phyloP scores from a whole-genome alignment of 2,329 filamentous ascomycete genomes.

The Annulohypoxylon truncatum region DNA sequence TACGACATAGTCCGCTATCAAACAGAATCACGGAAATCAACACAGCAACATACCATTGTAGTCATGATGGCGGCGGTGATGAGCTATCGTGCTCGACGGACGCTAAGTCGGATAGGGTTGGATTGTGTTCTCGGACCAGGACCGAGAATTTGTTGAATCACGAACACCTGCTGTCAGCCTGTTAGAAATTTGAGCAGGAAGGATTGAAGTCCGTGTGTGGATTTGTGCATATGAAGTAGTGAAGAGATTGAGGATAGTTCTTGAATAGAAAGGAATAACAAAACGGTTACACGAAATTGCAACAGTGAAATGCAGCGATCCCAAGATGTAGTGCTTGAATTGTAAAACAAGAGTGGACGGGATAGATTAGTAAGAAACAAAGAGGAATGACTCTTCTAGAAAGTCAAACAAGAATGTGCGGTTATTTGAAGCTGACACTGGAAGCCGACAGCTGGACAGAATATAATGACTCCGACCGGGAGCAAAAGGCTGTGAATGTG shows the following conservation, averaged over 20 bases:
- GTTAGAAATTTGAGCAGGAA: not conserved
- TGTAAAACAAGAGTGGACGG: not conserved
- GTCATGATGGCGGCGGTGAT: slow-evolving; percentile 47
- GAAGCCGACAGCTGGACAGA: slow-evolving; percentile 10
- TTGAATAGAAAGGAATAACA: slow-evolving; percentile 4
- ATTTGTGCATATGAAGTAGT: not conserved
- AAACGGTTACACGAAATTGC: not conserved
- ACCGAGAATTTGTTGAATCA: slow-evolving; percentile 1
- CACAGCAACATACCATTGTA: slow-evolving; percentile 50
- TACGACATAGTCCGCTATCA: not conserved
- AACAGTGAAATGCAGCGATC: not conserved
- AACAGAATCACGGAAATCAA: slow-evolving; percentile 6
- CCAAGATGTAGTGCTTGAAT: not conserved
- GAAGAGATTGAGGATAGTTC: not conserved
- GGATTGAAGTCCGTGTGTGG: not conserved
- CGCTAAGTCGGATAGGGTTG: not conserved
- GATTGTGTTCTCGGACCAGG: not conserved
- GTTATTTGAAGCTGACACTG: slow-evolving; percentile 11
- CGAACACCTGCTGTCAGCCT: slow-evolving; percentile 13
- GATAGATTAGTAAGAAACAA: not conserved
- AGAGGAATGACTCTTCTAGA: not conserved
- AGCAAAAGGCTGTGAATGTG: slow-evolving; percentile 10
- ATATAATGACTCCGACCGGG: slow-evolving; percentile 25
- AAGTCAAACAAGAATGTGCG: not conserved
- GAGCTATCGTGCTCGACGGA: slow-evolving; percentile 37